Evolutionary conservation across 1,139 yeast species (phyloP).

Genomic region (Protomyces inundatus): DNA sequence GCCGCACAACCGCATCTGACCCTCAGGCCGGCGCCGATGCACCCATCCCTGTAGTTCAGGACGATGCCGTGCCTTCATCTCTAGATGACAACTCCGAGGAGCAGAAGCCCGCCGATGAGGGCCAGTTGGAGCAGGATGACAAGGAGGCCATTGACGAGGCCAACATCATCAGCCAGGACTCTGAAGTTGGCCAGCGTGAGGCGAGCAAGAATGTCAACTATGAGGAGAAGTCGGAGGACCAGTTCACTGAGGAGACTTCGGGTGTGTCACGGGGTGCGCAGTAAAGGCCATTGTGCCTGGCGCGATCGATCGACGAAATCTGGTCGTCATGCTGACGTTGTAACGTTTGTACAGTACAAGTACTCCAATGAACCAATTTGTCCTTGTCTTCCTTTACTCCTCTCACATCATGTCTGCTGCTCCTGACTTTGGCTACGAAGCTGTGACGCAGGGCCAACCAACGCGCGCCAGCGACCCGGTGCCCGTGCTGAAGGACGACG

Average conservation of each 20-base stretch:
- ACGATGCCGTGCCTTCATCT: conserved; percentile 9
- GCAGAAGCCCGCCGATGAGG: conserved; percentile 5
- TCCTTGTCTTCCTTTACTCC: no score
- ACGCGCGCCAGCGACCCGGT: background rate
- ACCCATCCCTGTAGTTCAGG: conserved; percentile 21
- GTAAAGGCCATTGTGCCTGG: background rate
- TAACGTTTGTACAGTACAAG: background rate
- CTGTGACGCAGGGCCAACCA: background rate
- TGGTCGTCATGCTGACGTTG: background rate
- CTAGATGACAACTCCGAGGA: conserved; percentile 18
- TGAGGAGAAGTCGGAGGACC: conserved; percentile 13
- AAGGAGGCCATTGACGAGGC: conserved; percentile 18
- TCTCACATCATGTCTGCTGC: background rate
- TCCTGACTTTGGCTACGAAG: background rate
- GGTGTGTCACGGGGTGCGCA: background rate
- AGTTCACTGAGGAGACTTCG: background rate
- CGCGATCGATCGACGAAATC: background rate
- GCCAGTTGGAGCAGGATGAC: conserved; percentile 16
- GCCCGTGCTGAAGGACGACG: background rate
- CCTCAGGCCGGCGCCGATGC: conserved; percentile 6
- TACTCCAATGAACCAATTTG: background rate
- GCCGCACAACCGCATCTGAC: conserved; percentile 11
- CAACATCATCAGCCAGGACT: conserved; percentile 19
- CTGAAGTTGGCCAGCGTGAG: conserved; percentile 16
- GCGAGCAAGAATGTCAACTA: conserved; percentile 9